Conservation (phyloP, 1,284 basidiomycete species). For the Athelia sp. region DNA sequence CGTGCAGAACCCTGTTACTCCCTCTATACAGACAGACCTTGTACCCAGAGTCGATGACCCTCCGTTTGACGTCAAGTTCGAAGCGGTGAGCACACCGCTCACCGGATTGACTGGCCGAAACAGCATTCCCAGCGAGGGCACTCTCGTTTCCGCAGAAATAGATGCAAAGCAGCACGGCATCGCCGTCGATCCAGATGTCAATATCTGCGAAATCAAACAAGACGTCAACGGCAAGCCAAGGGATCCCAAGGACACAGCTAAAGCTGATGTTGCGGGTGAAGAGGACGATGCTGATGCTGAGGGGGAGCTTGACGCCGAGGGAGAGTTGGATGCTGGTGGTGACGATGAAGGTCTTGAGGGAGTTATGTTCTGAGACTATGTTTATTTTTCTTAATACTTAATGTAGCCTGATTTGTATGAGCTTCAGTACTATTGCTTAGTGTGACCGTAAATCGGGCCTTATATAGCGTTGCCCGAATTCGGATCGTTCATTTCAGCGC, state of each 20-base stretch:
- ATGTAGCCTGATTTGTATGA: constrained; percentile 9
- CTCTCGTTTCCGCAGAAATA: constrained; percentile 24
- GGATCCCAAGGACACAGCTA: constrained; percentile 3
- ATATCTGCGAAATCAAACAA: too few relatives aligned
- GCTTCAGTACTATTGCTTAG: too few relatives aligned
- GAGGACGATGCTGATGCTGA: constrained; percentile 37
- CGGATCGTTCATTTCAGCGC: too few relatives aligned
- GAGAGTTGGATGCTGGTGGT: constrained; percentile 28
- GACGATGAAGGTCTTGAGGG: too few relatives aligned
- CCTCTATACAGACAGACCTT: neutral
- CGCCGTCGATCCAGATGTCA: too few relatives aligned
- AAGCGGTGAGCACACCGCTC: constrained; percentile 47
- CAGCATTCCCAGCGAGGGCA: constrained; percentile 47
- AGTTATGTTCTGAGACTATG: neutral
- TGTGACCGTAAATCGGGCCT: too few relatives aligned
- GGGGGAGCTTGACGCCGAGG: constrained; percentile 31
- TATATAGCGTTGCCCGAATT: too few relatives aligned
- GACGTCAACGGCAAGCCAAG: neutral
- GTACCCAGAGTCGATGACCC: neutral
- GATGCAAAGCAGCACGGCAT: constrained; percentile 5
- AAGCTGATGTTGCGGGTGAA: constrained; percentile 16
- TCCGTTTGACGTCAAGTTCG: constrained; percentile 36
- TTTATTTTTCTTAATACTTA: constrained; percentile 11
- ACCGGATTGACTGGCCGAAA: constrained; percentile 47
- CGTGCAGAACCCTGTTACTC: too few relatives aligned